Evolutionary conservation across 2,329 filamentous ascomycete genomes (phyloP).

Genomic region (Cucurbitaria berberidis): DNA sequence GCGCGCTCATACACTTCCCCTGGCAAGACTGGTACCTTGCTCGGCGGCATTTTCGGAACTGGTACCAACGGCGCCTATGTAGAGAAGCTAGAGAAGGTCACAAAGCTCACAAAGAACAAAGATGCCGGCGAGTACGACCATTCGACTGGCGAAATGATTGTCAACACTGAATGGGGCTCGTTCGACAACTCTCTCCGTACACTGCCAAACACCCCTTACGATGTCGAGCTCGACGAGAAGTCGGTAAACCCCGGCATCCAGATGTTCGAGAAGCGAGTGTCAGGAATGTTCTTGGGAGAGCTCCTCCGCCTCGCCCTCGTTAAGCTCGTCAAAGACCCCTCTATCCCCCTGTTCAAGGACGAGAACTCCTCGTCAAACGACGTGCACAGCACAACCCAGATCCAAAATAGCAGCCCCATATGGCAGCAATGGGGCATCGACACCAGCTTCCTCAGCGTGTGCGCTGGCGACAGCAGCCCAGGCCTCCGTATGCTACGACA

Average conservation of each 20-base stretch:
- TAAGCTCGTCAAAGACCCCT: conserved; percentile 71
- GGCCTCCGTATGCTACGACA: conserved; percentile 77
- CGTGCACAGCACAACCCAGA: conserved; percentile 68
- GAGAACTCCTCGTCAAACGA: conserved; percentile 74
- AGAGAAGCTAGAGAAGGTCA: conserved; percentile 85
- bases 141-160: conserved; percentile 89
- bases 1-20: conserved; percentile 93
- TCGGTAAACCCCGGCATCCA: conserved; percentile 93
- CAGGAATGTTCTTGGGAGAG: conserved; percentile 97
- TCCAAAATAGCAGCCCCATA: conserved; percentile 64
- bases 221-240: conserved; percentile 75
- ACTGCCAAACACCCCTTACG: conserved; percentile 84
- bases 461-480: conserved; percentile 77
- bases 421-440: conserved; percentile 88
- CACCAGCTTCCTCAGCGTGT: conserved; percentile 85
- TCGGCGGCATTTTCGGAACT: conserved; percentile 98
- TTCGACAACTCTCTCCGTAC: conserved; percentile 94
- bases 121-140: conserved; percentile 69
- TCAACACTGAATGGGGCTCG: conserved; percentile 98
- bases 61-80: conserved; percentile 98
- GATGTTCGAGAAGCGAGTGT: conserved; percentile 99
- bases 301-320: conserved; percentile 81
- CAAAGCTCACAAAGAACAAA: conserved; percentile 66
- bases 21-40: conserved; percentile 80
- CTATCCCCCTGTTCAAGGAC: conserved; percentile 76